Percentiles rank a stretch among this genome's conserved stretches.
These are phyloP conservation scores for Nitzschia putrida DNA, from an alignment of 108 stramenopile genomes.

Conservation along the genomic window DNA sequence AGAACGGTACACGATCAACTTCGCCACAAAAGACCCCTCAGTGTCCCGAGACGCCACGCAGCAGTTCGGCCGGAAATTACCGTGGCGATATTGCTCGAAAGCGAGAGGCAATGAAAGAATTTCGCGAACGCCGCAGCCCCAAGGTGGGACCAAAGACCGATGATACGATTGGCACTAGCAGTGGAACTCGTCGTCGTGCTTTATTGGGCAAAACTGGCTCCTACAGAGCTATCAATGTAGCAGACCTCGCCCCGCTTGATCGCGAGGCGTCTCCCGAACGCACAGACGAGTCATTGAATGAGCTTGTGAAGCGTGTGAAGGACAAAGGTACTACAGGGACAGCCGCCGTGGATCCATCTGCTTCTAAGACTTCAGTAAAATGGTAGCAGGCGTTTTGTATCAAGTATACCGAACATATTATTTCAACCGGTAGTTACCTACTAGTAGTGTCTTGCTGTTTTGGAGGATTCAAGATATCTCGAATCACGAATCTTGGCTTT, in stretches of 20 bases:
- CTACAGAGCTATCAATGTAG: too few relatives aligned
- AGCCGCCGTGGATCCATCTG: too few relatives aligned
- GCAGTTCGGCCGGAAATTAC: slow-evolving; percentile 4
- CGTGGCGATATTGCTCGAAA: slow-evolving; percentile 10
- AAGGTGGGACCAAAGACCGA: too few relatives aligned
- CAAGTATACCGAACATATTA: neutral
- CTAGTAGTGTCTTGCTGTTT: too few relatives aligned
- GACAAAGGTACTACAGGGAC: neutral
- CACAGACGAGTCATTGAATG: slow-evolving; percentile 8
- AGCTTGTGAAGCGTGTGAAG: slow-evolving; percentile 8
- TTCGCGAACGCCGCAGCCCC: slow-evolving; percentile 9
- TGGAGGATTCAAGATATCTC: too few relatives aligned
- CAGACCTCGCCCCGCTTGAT: too few relatives aligned
- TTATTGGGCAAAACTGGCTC: too few relatives aligned
- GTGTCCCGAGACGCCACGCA: neutral
- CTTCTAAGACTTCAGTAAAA: neutral
- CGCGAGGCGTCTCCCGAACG: neutral
- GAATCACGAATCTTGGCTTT: too few relatives aligned
- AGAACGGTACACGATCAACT: neutral
- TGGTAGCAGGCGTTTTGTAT: neutral
- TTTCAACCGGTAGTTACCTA: too few relatives aligned
- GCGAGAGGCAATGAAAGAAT: slow-evolving; percentile 21
- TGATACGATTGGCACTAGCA: too few relatives aligned
- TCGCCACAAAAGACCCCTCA: slow-evolving; percentile 3
- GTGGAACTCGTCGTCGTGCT: too few relatives aligned